phyloP scores from a whole-genome alignment of 257 asterid species.

The Buddleja alternifolia region DNA sequence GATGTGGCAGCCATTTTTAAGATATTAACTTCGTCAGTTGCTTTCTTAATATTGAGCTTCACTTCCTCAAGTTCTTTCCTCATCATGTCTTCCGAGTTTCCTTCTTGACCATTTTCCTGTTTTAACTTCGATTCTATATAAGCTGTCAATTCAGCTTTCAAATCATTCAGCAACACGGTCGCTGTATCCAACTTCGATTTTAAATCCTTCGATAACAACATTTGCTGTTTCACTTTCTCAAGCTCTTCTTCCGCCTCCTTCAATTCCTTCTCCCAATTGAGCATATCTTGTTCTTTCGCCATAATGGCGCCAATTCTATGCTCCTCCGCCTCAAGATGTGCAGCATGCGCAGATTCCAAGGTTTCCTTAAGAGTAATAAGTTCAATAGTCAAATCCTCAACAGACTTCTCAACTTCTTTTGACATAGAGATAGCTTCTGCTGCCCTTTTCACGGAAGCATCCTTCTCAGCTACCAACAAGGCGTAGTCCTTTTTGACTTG shows the following conservation, averaged over 20 bases:
- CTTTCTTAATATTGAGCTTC: slow-evolving; percentile 68
- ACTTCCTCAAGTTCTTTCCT: slow-evolving; percentile 76
- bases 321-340: slow-evolving; percentile 92
- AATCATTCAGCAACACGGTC: slow-evolving; percentile 50
- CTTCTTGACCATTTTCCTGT: slow-evolving; percentile 46
- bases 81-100: slow-evolving; percentile 27
- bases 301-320: slow-evolving; percentile 75
- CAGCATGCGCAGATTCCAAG: slow-evolving; percentile 85
- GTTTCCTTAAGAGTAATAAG: slow-evolving; percentile 78
- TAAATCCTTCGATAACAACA: slow-evolving; percentile 57
- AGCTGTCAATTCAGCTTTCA: slow-evolving; percentile 78
- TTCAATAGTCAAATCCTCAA: slow-evolving; percentile 84
- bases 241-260: slow-evolving; percentile 75
- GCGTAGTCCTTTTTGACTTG: slow-evolving; percentile 62
- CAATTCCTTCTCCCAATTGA: slow-evolving; percentile 78
- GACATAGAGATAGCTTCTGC: slow-evolving; percentile 62
- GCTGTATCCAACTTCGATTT: slow-evolving; percentile 69
- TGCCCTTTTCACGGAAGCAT: slow-evolving; percentile 61
- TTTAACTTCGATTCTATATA: slow-evolving; percentile 67
- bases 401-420: slow-evolving; percentile 78
- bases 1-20: slow-evolving; percentile 75
- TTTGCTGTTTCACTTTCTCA: slow-evolving; percentile 53
- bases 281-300: slow-evolving; percentile 80
- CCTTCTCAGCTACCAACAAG: slow-evolving; percentile 61
- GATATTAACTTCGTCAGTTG: slow-evolving; percentile 54